Conservation (phyloP, 163 green algal genomes). For the Coccomyxa subellipsoidea region DNA sequence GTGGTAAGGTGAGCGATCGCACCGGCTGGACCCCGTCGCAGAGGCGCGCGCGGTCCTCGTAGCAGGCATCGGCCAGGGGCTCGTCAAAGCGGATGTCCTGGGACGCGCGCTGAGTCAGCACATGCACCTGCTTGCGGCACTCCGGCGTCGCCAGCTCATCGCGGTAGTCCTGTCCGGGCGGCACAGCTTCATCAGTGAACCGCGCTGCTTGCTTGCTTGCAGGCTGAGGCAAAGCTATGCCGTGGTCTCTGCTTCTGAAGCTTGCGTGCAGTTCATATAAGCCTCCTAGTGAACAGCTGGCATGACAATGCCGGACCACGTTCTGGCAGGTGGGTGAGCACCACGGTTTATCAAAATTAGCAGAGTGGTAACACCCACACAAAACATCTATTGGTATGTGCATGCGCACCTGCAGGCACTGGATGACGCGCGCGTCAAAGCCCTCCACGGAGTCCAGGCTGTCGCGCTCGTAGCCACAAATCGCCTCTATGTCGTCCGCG, state of each 20-base stretch:
- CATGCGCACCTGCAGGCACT: constrained; percentile 6
- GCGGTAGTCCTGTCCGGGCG: constrained; percentile 72
- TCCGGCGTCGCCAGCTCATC: constrained; percentile 64
- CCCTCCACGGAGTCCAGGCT: constrained; percentile 32
- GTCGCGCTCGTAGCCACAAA: constrained; percentile 43
- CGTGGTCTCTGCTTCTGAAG: too few species aligned
- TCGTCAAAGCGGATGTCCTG: constrained; percentile 86
- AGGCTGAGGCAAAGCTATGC: too few species aligned
- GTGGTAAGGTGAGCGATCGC: too few species aligned
- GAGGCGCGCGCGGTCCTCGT: constrained; percentile 55
- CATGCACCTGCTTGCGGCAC: constrained; percentile 67
- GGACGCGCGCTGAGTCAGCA: constrained; percentile 53
- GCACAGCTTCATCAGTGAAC: background rate
- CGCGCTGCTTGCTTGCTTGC: constrained; percentile 14
- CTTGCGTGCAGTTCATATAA: too few species aligned
- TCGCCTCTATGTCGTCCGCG: constrained; percentile 28
- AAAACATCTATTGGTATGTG: background rate
- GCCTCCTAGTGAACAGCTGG: too few species aligned
- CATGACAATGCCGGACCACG: too few species aligned
- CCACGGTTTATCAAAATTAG: too few species aligned
- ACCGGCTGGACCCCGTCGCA: constrained; percentile 64
- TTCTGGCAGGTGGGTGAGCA: too few species aligned
- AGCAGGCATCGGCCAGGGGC: constrained; percentile 72
- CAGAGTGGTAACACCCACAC: too few species aligned
- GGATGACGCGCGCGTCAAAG: constrained; percentile 28